phyloP scores from a whole-genome alignment of 345 rosid species.

The Pistacia vera region DNA sequence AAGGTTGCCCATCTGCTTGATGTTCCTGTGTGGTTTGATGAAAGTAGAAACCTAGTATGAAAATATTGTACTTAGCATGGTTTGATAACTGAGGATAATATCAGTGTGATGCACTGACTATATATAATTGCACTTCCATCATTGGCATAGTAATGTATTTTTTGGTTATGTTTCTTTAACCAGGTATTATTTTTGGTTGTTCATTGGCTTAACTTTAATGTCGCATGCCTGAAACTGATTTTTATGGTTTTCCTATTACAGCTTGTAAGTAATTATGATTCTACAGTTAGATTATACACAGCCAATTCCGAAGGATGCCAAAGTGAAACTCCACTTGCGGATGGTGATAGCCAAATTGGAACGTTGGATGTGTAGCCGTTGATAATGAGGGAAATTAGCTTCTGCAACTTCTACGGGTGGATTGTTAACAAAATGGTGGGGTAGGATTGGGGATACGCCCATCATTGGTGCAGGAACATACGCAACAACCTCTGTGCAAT shows the following conservation, averaged over 20 bases:
- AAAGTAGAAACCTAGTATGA: neutral
- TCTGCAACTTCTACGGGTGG: slow-evolving; percentile 96
- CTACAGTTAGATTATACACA: slow-evolving; percentile 75
- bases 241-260: too few relatives aligned
- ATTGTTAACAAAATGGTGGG: slow-evolving; percentile 96
- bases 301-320: slow-evolving; percentile 39
- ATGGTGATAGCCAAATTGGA: slow-evolving; percentile 69
- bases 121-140: neutral
- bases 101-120: neutral
- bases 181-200: neutral
- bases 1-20: neutral
- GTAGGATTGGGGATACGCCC: slow-evolving; percentile 92
- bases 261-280: neutral
- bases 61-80: neutral
- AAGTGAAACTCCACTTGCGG: slow-evolving; percentile 18
- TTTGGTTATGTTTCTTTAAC: neutral
- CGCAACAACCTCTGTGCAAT: slow-evolving; percentile 89
- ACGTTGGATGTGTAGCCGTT: slow-evolving; percentile 98
- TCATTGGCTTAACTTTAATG: neutral
- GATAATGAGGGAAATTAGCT: slow-evolving; percentile 76
- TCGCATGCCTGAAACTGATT: neutral
- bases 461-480: slow-evolving; percentile 90
- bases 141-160: neutral
- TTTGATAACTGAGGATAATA: slow-evolving; percentile 1
- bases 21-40: neutral